A percentile compares a stretch with the other conserved stretches of the same genome.
Evolutionary conservation across 768 basidiomycete species (phyloP).

Genomic region (Calvatia gigantea): DNA sequence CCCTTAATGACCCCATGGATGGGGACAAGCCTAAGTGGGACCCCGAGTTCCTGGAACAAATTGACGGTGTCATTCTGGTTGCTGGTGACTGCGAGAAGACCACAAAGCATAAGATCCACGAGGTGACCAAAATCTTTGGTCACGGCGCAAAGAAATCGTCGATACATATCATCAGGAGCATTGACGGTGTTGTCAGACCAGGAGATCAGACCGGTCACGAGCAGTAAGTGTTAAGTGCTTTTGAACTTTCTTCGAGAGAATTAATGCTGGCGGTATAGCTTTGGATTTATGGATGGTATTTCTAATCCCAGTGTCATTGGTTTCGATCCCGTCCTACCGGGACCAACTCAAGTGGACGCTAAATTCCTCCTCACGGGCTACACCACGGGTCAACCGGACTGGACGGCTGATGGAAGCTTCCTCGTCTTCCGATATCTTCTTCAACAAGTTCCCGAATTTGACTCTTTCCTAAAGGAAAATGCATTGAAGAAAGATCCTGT

Average conservation of each 20-base stretch:
- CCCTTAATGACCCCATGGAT: constrained; percentile 34
- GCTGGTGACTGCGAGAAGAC: constrained; percentile 40
- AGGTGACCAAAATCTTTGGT: constrained; percentile 35
- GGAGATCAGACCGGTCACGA: constrained; percentile 42
- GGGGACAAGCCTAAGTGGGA: constrained; percentile 43
- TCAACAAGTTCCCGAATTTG: constrained; percentile 51
- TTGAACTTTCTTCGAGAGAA: background rate
- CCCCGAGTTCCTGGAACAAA: constrained; percentile 36
- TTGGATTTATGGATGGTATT: constrained; percentile 51
- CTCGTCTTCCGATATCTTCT: constrained; percentile 48
- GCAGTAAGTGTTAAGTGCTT: constrained; percentile 28
- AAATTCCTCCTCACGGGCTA: constrained; percentile 44
- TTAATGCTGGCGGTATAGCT: constrained; percentile 24
- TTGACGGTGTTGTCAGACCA: constrained; percentile 41
- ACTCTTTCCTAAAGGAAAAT: constrained; percentile 40
- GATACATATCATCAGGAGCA: constrained; percentile 33
- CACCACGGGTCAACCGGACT: constrained; percentile 27
- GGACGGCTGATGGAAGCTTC: constrained; percentile 50
- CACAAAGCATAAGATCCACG: constrained; percentile 30
- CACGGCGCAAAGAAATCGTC: constrained; percentile 24
- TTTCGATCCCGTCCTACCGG: constrained; percentile 33
- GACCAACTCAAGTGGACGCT: constrained; percentile 34
- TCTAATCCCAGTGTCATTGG: constrained; percentile 45
- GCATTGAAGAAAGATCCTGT: constrained; percentile 35
- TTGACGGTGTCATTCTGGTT: constrained; percentile 49